Percentiles rank a stretch among this genome's conserved stretches.
Conservation (phyloP, 1,284 basidiomycete species). For the Irpex sp. region DNA sequence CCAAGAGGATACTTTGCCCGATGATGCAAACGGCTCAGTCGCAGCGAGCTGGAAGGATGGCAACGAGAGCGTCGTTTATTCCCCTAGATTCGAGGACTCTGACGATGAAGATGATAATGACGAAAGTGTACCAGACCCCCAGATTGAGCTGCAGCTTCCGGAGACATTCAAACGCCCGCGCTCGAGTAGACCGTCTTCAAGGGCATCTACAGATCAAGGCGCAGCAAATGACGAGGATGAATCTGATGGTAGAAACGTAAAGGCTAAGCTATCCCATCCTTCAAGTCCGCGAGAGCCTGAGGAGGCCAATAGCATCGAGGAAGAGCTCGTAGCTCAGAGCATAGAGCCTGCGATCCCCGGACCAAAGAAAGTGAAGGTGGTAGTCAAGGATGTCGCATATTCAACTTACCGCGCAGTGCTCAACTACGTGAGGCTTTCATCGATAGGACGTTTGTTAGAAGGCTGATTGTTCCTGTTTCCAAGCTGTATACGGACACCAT, state of each 20-base stretch:
- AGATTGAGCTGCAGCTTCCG: constrained; percentile 14
- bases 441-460: not conserved
- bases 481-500: constrained; percentile 84
- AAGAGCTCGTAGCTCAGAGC: not conserved
- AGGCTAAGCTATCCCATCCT: not conserved
- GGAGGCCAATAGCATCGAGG: not conserved
- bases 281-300: not conserved
- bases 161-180: not conserved
- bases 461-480: not conserved
- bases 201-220: not conserved
- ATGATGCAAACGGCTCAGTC: not conserved
- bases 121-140: constrained; percentile 40
- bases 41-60: constrained; percentile 10
- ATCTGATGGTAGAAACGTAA: not conserved
- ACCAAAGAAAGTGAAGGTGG: constrained; percentile 51
- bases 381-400: constrained; percentile 77
- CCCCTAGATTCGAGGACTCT: constrained; percentile 46
- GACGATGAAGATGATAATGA: constrained; percentile 34
- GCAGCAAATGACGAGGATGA: not conserved
- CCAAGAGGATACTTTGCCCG: constrained; percentile 20
- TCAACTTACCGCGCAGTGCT: constrained; percentile 78
- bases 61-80: constrained; percentile 9
- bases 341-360: constrained; percentile 19
- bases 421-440: constrained; percentile 61
- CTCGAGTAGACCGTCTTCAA: not conserved